phyloP scores from a whole-genome alignment of 495 filamentous ascomycete genomes.

The Penicillium verhagenii region DNA sequence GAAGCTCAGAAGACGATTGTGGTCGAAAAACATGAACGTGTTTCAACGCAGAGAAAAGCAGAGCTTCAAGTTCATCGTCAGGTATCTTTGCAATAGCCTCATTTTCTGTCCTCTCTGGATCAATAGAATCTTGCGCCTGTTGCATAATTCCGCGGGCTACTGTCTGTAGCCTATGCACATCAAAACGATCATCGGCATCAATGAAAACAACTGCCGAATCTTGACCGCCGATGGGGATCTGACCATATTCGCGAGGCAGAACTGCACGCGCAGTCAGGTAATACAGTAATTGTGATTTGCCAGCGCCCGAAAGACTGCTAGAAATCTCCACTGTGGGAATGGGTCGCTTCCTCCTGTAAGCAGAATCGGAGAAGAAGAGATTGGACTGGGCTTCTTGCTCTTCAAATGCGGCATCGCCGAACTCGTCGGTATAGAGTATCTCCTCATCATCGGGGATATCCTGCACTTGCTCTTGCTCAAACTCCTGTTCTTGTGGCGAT shows the following conservation, averaged over 20 bases:
- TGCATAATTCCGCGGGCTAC: conserved; percentile 33
- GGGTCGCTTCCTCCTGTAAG: conserved; percentile 22
- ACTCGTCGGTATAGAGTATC: conserved; percentile 12
- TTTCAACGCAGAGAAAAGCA: conserved; percentile 39
- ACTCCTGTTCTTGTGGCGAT: not conserved
- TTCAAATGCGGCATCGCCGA: not conserved
- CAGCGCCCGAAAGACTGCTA: conserved; percentile 52
- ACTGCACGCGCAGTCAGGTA: conserved; percentile 60
- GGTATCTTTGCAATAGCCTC: conserved; percentile 1
- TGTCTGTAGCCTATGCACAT: conserved; percentile 52
- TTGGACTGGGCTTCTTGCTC: conserved; percentile 4
- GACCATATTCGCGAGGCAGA: conserved; percentile 46
- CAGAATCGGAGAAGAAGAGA: conserved; percentile 11
- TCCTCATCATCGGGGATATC: conserved; percentile 15
- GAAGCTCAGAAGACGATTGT: conserved; percentile 49
- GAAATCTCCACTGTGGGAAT: conserved; percentile 57
- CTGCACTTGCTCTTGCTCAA: not conserved
- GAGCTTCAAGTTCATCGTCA: conserved; percentile 22
- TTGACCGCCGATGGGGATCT: conserved; percentile 42
- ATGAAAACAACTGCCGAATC: conserved; percentile 63
- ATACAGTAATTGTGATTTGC: conserved; percentile 68
- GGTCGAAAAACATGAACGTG: conserved; percentile 58
- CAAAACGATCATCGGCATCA: conserved; percentile 69
- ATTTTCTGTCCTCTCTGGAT: not conserved
- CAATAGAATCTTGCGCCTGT: conserved; percentile 6